Conservation (phyloP, 305 asterid species). For the Solanum hybrid region DNA sequence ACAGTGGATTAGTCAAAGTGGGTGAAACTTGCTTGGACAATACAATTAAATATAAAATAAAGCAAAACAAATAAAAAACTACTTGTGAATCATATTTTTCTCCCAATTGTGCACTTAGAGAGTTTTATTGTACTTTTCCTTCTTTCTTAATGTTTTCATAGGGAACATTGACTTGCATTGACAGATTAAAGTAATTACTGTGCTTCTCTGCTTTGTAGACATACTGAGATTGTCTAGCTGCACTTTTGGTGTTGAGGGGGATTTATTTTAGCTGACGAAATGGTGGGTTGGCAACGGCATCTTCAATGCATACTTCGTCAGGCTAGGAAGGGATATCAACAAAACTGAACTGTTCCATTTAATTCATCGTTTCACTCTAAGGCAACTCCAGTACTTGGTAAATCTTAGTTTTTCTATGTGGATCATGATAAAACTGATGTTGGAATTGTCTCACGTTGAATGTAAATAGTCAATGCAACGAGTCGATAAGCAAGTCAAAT, state of each 20-base stretch:
- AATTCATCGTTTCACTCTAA: not conserved
- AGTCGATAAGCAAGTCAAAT: not conserved
- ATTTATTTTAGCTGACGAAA: not conserved
- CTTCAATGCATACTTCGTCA: not conserved
- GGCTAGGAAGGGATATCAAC: not conserved
- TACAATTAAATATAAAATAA: not conserved
- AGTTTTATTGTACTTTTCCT: not conserved
- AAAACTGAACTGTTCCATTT: not conserved
- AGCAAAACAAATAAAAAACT: not conserved
- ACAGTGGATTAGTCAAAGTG: not conserved
- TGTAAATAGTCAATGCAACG: not conserved
- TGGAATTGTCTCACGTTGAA: not conserved
- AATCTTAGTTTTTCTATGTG: not conserved
- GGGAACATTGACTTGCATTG: not conserved
- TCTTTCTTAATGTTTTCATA: not conserved
- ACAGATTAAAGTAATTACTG: not conserved
- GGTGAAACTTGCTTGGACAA: not conserved
- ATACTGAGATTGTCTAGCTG: not conserved
- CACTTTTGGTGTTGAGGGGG: not conserved
- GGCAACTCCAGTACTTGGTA: not conserved
- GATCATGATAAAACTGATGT: not conserved
- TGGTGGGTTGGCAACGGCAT: not conserved
- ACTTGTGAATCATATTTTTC: not conserved
- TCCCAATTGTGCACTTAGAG: not conserved
- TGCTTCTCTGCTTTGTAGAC: not conserved